These are phyloP conservation scores for Ophiobolus disseminans DNA, from an alignment of 2,329 filamentous ascomycete genomes.

Conservation along the genomic window DNA sequence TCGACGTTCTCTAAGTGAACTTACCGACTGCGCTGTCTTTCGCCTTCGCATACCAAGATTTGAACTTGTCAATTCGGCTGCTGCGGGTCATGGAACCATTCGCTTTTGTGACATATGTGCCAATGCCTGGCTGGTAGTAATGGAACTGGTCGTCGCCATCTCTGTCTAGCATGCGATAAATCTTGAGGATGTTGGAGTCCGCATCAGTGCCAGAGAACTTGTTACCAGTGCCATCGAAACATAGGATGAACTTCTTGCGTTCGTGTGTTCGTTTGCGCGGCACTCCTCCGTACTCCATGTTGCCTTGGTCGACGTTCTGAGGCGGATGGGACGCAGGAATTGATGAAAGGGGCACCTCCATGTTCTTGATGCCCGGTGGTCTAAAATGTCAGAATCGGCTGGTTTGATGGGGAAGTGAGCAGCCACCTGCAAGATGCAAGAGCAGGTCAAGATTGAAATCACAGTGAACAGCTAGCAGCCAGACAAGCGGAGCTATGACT, in stretches of 20 bases:
- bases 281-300: slow-evolving; percentile 19
- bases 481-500: no score
- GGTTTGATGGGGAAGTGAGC: no score
- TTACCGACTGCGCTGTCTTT: slow-evolving; percentile 74
- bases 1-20: not conserved
- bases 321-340: slow-evolving; percentile 1
- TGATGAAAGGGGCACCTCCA: slow-evolving; percentile 8
- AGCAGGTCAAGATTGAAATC: no score
- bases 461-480: no score
- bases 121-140: slow-evolving; percentile 64
- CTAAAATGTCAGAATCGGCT: not conserved
- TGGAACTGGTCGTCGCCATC: slow-evolving; percentile 64
- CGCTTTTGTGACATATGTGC: slow-evolving; percentile 69
- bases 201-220: slow-evolving; percentile 51
- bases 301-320: slow-evolving; percentile 10
- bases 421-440: no score
- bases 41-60: slow-evolving; percentile 73
- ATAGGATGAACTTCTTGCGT: slow-evolving; percentile 67
- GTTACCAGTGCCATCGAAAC: slow-evolving; percentile 54
- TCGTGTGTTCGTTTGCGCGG: slow-evolving; percentile 18
- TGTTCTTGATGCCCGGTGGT: slow-evolving; percentile 9
- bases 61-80: slow-evolving; percentile 62
- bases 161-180: slow-evolving; percentile 73
- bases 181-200: slow-evolving; percentile 65
- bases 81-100: slow-evolving; percentile 63